These are phyloP conservation scores for Solanum aculeatissimum DNA, from an alignment of 305 asterid species.

Conservation along the genomic window DNA sequence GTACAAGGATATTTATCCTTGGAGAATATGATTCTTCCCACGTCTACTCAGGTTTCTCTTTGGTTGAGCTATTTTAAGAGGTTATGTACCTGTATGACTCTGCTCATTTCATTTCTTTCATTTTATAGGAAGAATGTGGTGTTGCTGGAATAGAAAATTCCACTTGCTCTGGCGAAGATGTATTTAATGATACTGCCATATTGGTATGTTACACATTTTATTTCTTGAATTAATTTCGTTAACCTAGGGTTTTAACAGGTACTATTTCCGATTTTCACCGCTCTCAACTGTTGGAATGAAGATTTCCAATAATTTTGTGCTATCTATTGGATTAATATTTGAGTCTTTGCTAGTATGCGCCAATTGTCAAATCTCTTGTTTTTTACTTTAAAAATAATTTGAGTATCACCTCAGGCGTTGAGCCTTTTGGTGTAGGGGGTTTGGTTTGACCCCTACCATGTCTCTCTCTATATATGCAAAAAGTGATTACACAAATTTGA, in stretches of 20 bases:
- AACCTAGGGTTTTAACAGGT: not conserved
- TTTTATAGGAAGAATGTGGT: slow-evolving; percentile 29
- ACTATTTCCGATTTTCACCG: not conserved
- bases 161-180: slow-evolving; percentile 28
- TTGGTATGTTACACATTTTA: slow-evolving; percentile 20
- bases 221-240: not conserved
- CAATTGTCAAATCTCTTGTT: not conserved
- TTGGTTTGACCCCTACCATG: not conserved
- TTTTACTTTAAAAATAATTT: not conserved
- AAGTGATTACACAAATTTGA: not conserved
- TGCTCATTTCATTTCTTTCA: not conserved
- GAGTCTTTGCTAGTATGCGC: not conserved
- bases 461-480: not conserved
- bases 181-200: slow-evolving; percentile 33
- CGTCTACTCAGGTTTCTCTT: slow-evolving; percentile 33
- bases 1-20: slow-evolving; percentile 59
- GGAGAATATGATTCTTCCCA: slow-evolving; percentile 47
- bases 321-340: not conserved
- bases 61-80: not conserved
- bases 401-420: not conserved
- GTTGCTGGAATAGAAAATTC: slow-evolving; percentile 25
- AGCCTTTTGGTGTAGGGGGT: not conserved
- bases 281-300: not conserved
- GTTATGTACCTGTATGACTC: not conserved
- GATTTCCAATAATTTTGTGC: not conserved